phyloP scores from a whole-genome alignment of 1,284 basidiomycete species.

The Paramarasmius palmivorus region DNA sequence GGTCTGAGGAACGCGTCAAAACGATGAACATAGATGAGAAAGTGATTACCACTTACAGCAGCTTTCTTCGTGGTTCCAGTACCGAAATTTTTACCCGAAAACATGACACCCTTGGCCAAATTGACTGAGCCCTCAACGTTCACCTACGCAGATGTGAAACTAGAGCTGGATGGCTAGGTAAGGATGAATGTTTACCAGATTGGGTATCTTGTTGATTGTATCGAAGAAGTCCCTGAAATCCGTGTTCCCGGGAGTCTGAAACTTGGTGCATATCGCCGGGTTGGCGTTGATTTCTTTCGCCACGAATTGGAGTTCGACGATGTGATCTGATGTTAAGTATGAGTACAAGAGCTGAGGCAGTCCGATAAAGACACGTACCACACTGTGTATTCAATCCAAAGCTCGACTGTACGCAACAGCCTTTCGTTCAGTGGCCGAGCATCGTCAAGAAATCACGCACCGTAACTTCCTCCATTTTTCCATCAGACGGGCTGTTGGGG shows the following conservation, averaged over 20 bases:
- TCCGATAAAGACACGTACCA: too few species aligned
- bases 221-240: constrained; percentile 10
- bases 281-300: constrained; percentile 9
- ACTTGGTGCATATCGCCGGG: constrained; percentile 11
- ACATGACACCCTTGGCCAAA: constrained; percentile 11
- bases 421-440: too few species aligned
- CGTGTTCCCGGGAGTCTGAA: constrained; percentile 3
- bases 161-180: too few species aligned
- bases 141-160: too few species aligned
- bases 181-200: too few species aligned
- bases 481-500: background rate
- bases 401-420: background rate
- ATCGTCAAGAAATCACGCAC: background rate
- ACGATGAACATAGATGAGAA: too few species aligned
- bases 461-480: background rate
- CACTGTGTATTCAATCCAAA: background rate
- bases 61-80: constrained; percentile 8
- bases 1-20: too few species aligned
- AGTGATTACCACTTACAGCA: too few species aligned
- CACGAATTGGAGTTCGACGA: constrained; percentile 16
- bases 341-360: too few species aligned
- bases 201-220: constrained; percentile 6
- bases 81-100: constrained; percentile 6
- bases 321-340: too few species aligned
- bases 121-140: constrained; percentile 10